Evolutionary conservation across 345 rosid genomes (phyloP).

Genomic region (Cardiospermum halicacabum): DNA sequence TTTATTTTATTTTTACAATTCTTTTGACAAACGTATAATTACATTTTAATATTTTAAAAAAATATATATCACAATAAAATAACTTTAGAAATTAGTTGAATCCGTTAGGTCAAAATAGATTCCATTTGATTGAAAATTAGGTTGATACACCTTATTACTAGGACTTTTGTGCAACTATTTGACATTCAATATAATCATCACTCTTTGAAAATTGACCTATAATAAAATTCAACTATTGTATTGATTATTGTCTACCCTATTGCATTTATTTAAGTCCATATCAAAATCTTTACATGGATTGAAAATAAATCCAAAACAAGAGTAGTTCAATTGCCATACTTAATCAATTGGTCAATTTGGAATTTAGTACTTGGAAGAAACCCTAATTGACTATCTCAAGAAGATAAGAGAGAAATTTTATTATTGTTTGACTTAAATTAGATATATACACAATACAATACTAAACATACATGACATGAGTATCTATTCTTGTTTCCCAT

Average conservation of each 20-base stretch:
- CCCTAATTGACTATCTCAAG: conserved; percentile 14
- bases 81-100: background rate
- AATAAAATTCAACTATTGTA: background rate
- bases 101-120: background rate
- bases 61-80: too few relatives aligned
- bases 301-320: conserved; percentile 7
- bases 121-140: conserved; percentile 5
- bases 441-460: too few relatives aligned
- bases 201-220: background rate
- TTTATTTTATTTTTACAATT: too few relatives aligned
- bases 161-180: background rate
- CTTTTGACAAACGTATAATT: too few relatives aligned
- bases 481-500: conserved; percentile 23
- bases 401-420: conserved; percentile 5
- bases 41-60: too few relatives aligned
- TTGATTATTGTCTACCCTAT: background rate
- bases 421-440: conserved; percentile 19
- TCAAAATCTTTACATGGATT: background rate
- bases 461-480: conserved; percentile 1
- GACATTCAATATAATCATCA: too few relatives aligned
- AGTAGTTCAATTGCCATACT: conserved; percentile 33
- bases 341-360: conserved; percentile 18
- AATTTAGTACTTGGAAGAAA: conserved; percentile 25
- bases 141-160: conserved; percentile 2
- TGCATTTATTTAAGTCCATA: too few relatives aligned